Conservation (phyloP, 2,329 filamentous ascomycete species). For the Clarireedia monteithiana region DNA sequence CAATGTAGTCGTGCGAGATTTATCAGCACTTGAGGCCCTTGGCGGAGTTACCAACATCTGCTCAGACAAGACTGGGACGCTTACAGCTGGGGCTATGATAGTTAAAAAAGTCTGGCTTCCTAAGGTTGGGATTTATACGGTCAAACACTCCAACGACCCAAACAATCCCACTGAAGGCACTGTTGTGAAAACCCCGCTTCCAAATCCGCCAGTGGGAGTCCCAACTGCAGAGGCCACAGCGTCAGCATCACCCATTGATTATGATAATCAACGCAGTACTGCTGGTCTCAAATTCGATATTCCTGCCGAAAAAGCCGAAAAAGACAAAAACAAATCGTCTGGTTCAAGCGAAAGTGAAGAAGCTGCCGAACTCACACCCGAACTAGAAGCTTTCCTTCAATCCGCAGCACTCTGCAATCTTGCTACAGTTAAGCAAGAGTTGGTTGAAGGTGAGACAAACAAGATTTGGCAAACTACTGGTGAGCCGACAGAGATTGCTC, state of each 20-base stretch:
- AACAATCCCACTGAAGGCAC: slow-evolving; percentile 46
- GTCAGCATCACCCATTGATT: slow-evolving; percentile 38
- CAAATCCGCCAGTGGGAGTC: background rate
- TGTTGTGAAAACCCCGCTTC: slow-evolving; percentile 31
- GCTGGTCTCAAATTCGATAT: slow-evolving; percentile 44
- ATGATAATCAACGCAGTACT: slow-evolving; percentile 51
- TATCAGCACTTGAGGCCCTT: slow-evolving; percentile 47
- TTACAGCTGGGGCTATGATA: slow-evolving; percentile 54
- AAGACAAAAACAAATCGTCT: slow-evolving; percentile 25
- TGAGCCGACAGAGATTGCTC: slow-evolving; percentile 65
- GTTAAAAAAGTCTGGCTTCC: slow-evolving; percentile 50
- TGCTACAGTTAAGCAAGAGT: slow-evolving; percentile 57
- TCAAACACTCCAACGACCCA: slow-evolving; percentile 44
- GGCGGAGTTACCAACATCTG: slow-evolving; percentile 60
- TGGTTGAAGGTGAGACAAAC: slow-evolving; percentile 47
- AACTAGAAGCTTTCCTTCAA: slow-evolving; percentile 49
- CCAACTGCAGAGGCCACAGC: background rate
- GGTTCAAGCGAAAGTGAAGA: slow-evolving; percentile 13
- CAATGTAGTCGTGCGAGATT: slow-evolving; percentile 49
- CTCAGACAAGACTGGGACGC: slow-evolving; percentile 70
- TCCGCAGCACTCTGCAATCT: slow-evolving; percentile 53
- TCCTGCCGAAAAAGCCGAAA: slow-evolving; percentile 36
- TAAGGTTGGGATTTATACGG: slow-evolving; percentile 41
- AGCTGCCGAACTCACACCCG: slow-evolving; percentile 31
- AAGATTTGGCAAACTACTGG: slow-evolving; percentile 55